phyloP scores from a whole-genome alignment of 257 asterid species.

The Solanum etuberosum region DNA sequence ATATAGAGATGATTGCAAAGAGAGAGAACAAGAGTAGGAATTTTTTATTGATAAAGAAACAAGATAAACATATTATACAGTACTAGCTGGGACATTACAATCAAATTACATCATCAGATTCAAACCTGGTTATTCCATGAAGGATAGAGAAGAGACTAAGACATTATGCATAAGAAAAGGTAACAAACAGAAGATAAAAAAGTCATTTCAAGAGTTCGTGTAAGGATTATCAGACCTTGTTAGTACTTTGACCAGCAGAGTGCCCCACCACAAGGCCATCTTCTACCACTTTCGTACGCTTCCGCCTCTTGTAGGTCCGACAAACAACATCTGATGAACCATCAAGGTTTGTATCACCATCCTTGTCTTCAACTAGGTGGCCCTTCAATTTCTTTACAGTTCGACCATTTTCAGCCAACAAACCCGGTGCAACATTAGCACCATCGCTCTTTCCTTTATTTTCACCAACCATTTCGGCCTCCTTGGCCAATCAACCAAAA shows the following conservation, averaged over 20 bases:
- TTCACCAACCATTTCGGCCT: conserved; percentile 28
- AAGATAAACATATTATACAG: not conserved
- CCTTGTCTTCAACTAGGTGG: conserved; percentile 5
- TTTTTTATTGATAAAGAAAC: not conserved
- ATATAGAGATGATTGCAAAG: not conserved
- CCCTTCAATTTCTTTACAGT: conserved; percentile 25
- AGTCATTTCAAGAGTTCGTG: not conserved
- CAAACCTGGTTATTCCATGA: not conserved
- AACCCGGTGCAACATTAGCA: conserved; percentile 12
- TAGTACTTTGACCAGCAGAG: conserved; percentile 20
- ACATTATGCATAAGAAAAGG: not conserved
- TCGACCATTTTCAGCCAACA: conserved; percentile 13
- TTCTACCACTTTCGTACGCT: conserved; percentile 12
- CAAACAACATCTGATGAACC: conserved; percentile 23
- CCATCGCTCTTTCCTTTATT: conserved; percentile 15
- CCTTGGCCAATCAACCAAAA: not conserved
- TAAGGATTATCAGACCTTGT: conserved; percentile 30
- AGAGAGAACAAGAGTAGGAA: not conserved
- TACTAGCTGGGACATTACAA: too few relatives aligned
- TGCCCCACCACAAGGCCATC: conserved; percentile 12
- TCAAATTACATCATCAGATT: not conserved
- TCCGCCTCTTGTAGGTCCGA: conserved; percentile 70
- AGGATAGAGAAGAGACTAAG: not conserved
- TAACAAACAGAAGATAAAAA: not conserved
- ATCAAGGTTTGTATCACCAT: conserved; percentile 12